Base-by-base conservation (phyloP, 306 rosid species). In the Rosa persica region DNA sequence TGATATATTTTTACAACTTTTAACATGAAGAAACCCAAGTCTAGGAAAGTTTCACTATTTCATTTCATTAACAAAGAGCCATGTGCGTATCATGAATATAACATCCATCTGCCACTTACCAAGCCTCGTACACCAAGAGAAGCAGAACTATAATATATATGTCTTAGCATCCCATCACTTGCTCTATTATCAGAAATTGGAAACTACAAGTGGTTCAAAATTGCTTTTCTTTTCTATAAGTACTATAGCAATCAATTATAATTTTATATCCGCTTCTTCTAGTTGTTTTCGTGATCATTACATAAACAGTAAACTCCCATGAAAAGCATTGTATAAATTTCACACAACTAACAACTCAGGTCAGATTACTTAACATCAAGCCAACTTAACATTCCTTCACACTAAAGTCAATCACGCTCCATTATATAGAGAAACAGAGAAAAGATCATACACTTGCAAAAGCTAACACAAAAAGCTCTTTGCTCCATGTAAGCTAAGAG, bases 331-430 rank as follows among this genome's bases (percentile, higher is more conserved):
- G 12, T 1, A 25, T 42, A 22, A 39, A 8, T 57, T 23, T 55
- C 68, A 2, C 52, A 75, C n/a, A 42, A 75, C 16, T 25, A 44
- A 17, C 12, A 25, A 27, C 6, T 55, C 27, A 6, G 38, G 4
- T 43, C 43, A 61, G 49, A 42, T 42, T 25, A 43, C 70, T 22
- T 6, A 6, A 54, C 13, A 34, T 23, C 27, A 42, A 16, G 40
- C 67, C 67, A 55, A 55, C 67, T 74, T 74, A 12, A 19, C 11
- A 58, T 58, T 58, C 69, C 30, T 25, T 57, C 27, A 58, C 39
- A 17, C 46, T 16, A 3, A 46, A 60, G 46, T 64, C 70, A 61
- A 30, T 36, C 22, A 46, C 71, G 44, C 60, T 43, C 42, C 57
- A 61, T n/a, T 61, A 20, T 16, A 42, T 8, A 42, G 68, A 75